Percentiles rank a stretch among this genome's conserved stretches.
These are phyloP conservation scores for Fusarium agapanthi DNA, from an alignment of 2,329 filamentous ascomycete genomes.

Conservation along the genomic window DNA sequence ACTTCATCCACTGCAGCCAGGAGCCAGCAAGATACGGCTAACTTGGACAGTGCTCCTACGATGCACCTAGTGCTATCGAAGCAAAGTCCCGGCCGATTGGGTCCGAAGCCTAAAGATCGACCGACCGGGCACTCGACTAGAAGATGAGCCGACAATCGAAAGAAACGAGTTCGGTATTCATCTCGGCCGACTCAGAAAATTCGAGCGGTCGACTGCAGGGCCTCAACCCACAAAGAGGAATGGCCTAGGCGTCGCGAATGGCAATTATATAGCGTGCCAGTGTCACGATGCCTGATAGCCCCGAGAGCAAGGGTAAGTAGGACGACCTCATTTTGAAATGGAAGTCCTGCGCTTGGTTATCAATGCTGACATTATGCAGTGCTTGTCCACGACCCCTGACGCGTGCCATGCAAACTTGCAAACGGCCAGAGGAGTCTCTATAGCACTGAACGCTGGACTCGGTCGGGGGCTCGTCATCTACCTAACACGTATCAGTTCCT, in stretches of 20 bases:
- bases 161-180: not conserved
- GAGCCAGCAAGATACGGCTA: not conserved
- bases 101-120: not conserved
- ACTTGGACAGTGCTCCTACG: not conserved
- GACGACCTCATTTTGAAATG: not conserved
- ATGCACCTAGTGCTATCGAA: not conserved
- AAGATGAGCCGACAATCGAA: not conserved
- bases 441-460: not conserved
- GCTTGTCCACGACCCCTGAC: not conserved
- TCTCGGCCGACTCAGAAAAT: not conserved
- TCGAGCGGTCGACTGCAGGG: not conserved
- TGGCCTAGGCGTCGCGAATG: not conserved
- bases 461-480: not conserved
- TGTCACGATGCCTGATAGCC: not conserved
- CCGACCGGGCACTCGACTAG: not conserved
- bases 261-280: not conserved
- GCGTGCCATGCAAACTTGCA: not conserved
- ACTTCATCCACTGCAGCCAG: not conserved
- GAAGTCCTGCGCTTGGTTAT: not conserved
- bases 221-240: not conserved
- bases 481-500: not conserved
- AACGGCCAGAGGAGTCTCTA: not conserved
- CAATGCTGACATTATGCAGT: not conserved
- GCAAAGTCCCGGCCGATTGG: not conserved
- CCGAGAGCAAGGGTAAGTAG: not conserved